Conservation (phyloP, 1,284 basidiomycete genomes). For the Ganoderma resinaceum region DNA sequence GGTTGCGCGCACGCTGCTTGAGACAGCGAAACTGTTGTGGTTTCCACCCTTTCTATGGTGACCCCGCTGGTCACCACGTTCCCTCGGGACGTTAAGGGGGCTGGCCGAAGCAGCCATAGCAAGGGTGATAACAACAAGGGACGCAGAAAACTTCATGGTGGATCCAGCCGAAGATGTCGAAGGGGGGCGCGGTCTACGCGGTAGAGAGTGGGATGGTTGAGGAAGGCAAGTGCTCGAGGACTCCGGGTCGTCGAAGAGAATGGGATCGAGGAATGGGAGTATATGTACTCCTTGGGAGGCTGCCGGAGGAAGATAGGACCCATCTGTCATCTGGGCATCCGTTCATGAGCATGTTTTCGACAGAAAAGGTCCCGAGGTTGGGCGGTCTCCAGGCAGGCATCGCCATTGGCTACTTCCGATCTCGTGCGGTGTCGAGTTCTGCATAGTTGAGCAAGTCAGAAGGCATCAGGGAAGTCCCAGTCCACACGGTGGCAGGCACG, state of each 20-base stretch:
- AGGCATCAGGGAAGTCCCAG: background rate
- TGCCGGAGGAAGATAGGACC: background rate
- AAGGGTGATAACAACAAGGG: conserved; percentile 30
- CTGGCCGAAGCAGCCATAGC: conserved; percentile 47
- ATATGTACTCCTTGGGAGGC: background rate
- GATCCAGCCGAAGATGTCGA: conserved; percentile 8
- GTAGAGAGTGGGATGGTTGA: conserved; percentile 10
- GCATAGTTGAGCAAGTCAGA: background rate
- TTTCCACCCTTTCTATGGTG: background rate
- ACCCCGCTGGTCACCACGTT: conserved; percentile 44
- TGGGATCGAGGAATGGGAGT: background rate
- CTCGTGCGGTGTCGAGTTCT: background rate
- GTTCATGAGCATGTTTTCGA: background rate
- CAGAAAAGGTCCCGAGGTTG: background rate
- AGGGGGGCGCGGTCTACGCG: conserved; percentile 12
- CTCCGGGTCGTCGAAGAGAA: conserved; percentile 26
- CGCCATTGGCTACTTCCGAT: background rate
- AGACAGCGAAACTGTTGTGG: conserved; percentile 40
- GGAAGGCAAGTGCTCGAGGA: conserved; percentile 18
- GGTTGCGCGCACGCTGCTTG: conserved; percentile 36
- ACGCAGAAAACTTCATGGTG: conserved; percentile 32
- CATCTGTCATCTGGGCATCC: background rate
- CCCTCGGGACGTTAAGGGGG: conserved; percentile 41
- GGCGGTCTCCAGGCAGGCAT: background rate
- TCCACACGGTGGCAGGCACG: background rate